Evolutionary conservation across 2,329 filamentous ascomycete species (phyloP), one percentile per base, ranked within the genome.

Genomic region (Trichophyton simii): DNA sequence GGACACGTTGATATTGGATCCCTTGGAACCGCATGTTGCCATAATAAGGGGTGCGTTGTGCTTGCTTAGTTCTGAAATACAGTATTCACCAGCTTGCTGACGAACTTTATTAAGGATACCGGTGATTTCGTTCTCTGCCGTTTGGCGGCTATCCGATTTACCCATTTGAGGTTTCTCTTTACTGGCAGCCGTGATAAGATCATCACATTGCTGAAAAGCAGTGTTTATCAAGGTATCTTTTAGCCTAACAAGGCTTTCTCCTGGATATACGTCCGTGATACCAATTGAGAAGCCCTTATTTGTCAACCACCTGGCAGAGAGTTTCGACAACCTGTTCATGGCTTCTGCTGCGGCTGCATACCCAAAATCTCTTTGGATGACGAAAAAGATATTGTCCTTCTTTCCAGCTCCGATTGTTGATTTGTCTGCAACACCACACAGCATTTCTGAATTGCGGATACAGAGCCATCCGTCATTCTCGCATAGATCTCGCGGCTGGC

Each of bases 391-490:
- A 0, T 91, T 96, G 72, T 96, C 92, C 72, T 99, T 99, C 79
- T 97, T 97, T 68, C 94, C 94, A 4, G 89, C 86, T 67, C 94
- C 94, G n/a, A 99, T 89, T 0, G 91, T 97, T 0, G 89, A 88
- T 76, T 99, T 99, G 78, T 99, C 94, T 91, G 97, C 96, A 63
- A 87, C 83, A 64, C 94, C 94, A 70, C 92, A 97, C 89, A 99
- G 95, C 64, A 97, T 86, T 72, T 96, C 91, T 0, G 92, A 97
- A 71, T 99, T 97, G 62, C 92, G 88, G 64, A 99, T 87, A 13
- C 96, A 90, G 8, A 99, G 79, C 82, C 89, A 97, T 6, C 87
- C 86, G 72, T 99, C 94, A 66, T 94, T 89, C 15, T 88, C 84
- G 68, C 92, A 89, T 77, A 95, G 86, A 72, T 87, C 75, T 42